Evolutionary conservation across 2,329 filamentous ascomycete species (phyloP).

Genomic region (Calonectria pauciramosa): DNA sequence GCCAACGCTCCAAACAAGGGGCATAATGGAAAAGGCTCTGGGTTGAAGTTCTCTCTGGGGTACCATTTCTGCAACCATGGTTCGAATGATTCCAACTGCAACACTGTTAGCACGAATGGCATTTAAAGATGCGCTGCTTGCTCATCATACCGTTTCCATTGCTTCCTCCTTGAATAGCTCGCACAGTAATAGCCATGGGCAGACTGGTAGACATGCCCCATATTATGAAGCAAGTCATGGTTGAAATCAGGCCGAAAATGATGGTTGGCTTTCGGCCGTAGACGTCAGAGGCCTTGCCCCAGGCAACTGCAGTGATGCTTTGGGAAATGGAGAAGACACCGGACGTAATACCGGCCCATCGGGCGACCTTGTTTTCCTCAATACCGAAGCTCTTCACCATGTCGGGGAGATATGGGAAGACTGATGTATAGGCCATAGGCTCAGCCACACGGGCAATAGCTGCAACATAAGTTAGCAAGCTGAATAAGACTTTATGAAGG

Average conservation of each 20-base stretch:
- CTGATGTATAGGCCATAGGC: slow-evolving; percentile 78
- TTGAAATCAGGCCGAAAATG: slow-evolving; percentile 78
- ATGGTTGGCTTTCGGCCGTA: slow-evolving; percentile 89
- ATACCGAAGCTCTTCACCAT: slow-evolving; percentile 88
- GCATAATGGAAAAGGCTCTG: slow-evolving; percentile 93
- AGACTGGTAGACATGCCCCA: slow-evolving; percentile 89
- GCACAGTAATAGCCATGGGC: slow-evolving; percentile 82
- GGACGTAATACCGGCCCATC: slow-evolving; percentile 83
- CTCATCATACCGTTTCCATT: slow-evolving; percentile 82
- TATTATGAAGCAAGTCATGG: slow-evolving; percentile 83
- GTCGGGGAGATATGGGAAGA: slow-evolving; percentile 80
- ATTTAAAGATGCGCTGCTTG: neutral
- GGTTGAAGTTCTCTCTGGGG: slow-evolving; percentile 89
- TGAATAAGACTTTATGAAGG: slow-evolving; percentile 20
- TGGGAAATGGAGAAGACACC: slow-evolving; percentile 81
- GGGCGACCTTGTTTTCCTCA: slow-evolving; percentile 78
- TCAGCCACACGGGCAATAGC: slow-evolving; percentile 85
- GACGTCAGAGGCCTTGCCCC: slow-evolving; percentile 82
- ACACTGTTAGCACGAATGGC: slow-evolving; percentile 3
- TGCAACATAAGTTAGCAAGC: slow-evolving; percentile 56
- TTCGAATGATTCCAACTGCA: slow-evolving; percentile 87
- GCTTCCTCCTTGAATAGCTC: slow-evolving; percentile 83
- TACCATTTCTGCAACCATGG: slow-evolving; percentile 94
- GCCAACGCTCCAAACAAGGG: slow-evolving; percentile 88
- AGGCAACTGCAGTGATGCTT: slow-evolving; percentile 78